phyloP scores from a whole-genome alignment of 176 grass and related monocot genomes.

The Elaeis guineensis region DNA sequence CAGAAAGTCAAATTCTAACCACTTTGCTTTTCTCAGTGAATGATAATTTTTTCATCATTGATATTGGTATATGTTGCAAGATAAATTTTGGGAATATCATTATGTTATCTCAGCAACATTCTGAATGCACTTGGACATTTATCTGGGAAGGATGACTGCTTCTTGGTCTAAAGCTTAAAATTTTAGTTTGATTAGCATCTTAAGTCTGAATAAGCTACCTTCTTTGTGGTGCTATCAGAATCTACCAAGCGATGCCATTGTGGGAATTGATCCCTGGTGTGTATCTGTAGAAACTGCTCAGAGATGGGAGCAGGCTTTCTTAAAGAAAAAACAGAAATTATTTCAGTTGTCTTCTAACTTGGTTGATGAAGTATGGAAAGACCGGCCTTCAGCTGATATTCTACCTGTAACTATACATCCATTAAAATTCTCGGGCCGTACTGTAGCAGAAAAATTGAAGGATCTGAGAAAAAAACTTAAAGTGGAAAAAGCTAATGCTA shows the following conservation, averaged over 20 bases:
- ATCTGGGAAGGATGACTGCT: no score
- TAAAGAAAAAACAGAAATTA: conserved; percentile 53
- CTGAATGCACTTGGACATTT: no score
- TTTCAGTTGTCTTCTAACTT: conserved; percentile 80
- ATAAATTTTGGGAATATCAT: no score
- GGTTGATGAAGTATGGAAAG: conserved; percentile 84
- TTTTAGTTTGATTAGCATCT: no score
- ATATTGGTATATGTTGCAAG: no score
- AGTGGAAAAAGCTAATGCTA: conserved; percentile 43
- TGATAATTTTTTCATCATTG: no score
- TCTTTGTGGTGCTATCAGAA: conserved; percentile 42
- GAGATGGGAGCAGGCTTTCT: conserved; percentile 70
- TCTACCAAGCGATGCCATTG: conserved; percentile 45
- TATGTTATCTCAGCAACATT: no score
- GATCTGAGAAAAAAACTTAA: conserved; percentile 64
- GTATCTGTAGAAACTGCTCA: conserved; percentile 63
- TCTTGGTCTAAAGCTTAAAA: no score
- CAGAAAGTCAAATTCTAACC: no score
- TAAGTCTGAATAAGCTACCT: no score
- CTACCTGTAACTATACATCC: conserved; percentile 60
- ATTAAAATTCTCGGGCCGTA: conserved; percentile 59
- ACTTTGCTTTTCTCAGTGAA: no score
- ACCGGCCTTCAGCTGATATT: conserved; percentile 43
- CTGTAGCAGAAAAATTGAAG: conserved; percentile 60
- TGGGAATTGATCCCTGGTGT: conserved; percentile 92